Base-by-base conservation (phyloP, 305 asterid species). In the Fraxinus sp. region DNA sequence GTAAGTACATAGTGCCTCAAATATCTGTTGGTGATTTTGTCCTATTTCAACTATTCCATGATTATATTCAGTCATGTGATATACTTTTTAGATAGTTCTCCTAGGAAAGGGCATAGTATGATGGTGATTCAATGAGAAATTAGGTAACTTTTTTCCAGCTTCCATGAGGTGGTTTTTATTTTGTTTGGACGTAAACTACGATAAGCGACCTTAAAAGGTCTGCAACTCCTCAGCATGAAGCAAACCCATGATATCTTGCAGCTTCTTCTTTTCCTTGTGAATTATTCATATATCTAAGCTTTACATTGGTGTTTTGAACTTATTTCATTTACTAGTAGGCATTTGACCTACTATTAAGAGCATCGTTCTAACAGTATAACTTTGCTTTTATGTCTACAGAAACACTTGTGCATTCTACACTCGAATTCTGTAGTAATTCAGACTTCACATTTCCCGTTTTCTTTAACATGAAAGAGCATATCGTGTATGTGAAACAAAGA, bases 321-420 rank as follows among this genome's bases (percentile, higher is more conserved):
- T 72, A 68, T 72, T 35, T 32, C 39, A 37, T 72, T 24, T 72
- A 33, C 49, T n/a, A 71, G 24, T 71, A 71, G 76, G 44, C 20
- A 3, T 72, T 72, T 72, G 46, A 72, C 44, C 24, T 16, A 32
- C 11, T 32, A 32, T 32, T n/a, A 41, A 32, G 78, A 74, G 76
- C 73, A 82, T 74, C 14, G 33, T 81, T 74, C 79, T 82, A 83
- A 84, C 41, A 35, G 74, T 81, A 80, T 80, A 77, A 4, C 22
- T 59, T 78, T 88, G 83, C 62, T 86, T 85, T 84, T 52, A 49
- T 80, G 55, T 88, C 73, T 86, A 82, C 98, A 96, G 99, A 96
- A 89, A 96, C 99, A 36, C 98, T 96, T n/a, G 97, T 96, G 82
- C 99, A 96, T 91, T 96, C 99, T 66, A 88, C 93, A 35, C 81